Evolutionary conservation across 768 basidiomycete genomes (phyloP), one percentile per base, ranked within the genome.

Genomic region (Boletus vinaceobasis): DNA sequence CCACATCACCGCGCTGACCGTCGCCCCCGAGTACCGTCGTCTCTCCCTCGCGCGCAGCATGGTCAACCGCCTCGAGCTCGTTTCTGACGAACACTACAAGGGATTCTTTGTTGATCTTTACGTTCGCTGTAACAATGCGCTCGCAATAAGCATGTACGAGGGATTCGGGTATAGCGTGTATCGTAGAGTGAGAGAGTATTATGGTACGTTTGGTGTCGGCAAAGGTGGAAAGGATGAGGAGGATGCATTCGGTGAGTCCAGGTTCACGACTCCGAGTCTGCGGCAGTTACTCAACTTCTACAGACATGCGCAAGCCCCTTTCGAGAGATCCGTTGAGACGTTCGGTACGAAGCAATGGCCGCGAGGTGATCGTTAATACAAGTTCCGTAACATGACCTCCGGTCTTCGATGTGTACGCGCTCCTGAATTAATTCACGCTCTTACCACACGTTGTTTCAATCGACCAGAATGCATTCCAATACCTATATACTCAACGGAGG

Each of bases 31-130:
- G 63, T 97, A 92, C 71, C 88, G 97, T 39, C 87, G 90, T 3
- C 81, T 98, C 3, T 84, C 85, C 1, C 85, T 98, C 43, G 96
- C 93, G 0, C 83, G 85, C 61, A 85, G 83, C 68, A 87, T 98
- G 83, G 92, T 96, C 84, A 68, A 76, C 58, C 77, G 90, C 45
- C 86, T 99, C 43, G 96, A 98, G 70, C 77, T 81, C 61, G 87
- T 93, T 8, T 92, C 91, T 1, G 87, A 94, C 68, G 79, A 85
- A 55, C 79, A 79, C 26, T 90, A 93, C 76, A 82, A 82, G 58
- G 90, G 86, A 4, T 90, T 84, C 79, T 98, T 96, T 65, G 93
- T 98, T 45, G 97, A 98, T 72, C 81, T 99, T 21, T 98, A 93
- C 68, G 96, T 98, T 53, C 84, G 97, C 48, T 93, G 90, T 64